Evolutionary conservation across 495 filamentous ascomycete genomes (phyloP).

Genomic region (Lophium mytilinum): DNA sequence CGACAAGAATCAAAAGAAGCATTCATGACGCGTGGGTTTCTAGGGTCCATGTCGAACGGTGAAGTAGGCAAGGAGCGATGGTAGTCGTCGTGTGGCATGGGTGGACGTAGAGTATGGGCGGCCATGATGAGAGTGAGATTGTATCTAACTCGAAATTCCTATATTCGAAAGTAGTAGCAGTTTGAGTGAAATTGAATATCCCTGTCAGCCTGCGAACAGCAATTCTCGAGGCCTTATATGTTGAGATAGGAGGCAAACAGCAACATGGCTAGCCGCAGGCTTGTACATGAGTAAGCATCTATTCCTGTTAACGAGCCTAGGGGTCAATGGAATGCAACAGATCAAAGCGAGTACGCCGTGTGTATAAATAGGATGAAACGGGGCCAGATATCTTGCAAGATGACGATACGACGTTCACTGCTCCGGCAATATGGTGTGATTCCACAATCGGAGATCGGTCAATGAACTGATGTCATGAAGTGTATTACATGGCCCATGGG

Average conservation of each 20-base stretch:
- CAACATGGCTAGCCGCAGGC: not conserved
- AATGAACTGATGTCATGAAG: no score
- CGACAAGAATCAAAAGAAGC: conserved; percentile 8
- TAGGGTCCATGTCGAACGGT: conserved; percentile 19
- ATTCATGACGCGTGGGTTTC: conserved; percentile 16
- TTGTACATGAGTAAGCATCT: no score
- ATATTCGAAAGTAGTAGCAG: not conserved
- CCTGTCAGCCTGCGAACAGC: no score
- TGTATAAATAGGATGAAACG: no score
- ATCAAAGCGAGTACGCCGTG: no score
- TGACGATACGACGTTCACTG: no score
- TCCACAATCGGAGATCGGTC: no score
- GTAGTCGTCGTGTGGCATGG: conserved; percentile 8
- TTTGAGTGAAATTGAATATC: not conserved
- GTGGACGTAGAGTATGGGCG: conserved; percentile 2
- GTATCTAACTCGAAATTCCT: not conserved
- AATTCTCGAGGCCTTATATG: not conserved
- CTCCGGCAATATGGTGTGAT: no score
- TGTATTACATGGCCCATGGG: no score
- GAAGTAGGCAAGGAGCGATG: conserved; percentile 6
- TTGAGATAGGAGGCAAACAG: not conserved
- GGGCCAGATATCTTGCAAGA: no score
- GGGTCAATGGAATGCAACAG: no score
- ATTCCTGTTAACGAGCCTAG: no score
- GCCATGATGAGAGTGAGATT: not conserved